These are phyloP conservation scores for Quercus glauca DNA, from an alignment of 306 rosid genomes.

Conservation along the genomic window DNA sequence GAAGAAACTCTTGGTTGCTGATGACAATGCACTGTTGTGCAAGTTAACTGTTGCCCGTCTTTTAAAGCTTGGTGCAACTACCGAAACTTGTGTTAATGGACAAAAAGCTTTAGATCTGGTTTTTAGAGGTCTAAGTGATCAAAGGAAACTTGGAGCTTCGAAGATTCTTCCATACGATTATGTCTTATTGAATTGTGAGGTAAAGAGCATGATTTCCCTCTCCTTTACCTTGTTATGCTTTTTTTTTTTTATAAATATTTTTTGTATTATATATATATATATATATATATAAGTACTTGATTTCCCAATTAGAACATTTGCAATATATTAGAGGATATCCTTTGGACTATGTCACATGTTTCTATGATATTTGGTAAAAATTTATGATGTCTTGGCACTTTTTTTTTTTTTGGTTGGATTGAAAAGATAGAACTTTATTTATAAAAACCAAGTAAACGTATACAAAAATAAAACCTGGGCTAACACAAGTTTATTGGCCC, in stretches of 20 bases:
- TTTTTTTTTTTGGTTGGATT: no score
- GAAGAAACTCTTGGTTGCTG: slow-evolving; percentile 62
- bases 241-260: background rate
- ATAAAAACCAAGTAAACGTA: no score
- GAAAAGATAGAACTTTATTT: no score
- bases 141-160: slow-evolving; percentile 4
- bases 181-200: slow-evolving; percentile 81
- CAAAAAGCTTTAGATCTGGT: slow-evolving; percentile 45
- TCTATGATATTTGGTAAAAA: no score
- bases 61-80: slow-evolving; percentile 45
- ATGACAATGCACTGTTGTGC: slow-evolving; percentile 35
- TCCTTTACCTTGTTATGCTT: background rate
- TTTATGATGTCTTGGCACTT: no score
- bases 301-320: no score
- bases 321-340: no score
- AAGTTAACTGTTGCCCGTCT: slow-evolving; percentile 29
- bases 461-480: no score
- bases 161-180: slow-evolving; percentile 52
- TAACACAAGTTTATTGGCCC: no score
- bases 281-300: no score
- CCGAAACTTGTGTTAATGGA: slow-evolving; percentile 58
- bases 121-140: slow-evolving; percentile 28
- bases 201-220: slow-evolving; percentile 9
- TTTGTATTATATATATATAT: no score
- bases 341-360: no score